Evolutionary conservation across 768 basidiomycete species (phyloP).

Genomic region (Dacryopinax primogenitus): DNA sequence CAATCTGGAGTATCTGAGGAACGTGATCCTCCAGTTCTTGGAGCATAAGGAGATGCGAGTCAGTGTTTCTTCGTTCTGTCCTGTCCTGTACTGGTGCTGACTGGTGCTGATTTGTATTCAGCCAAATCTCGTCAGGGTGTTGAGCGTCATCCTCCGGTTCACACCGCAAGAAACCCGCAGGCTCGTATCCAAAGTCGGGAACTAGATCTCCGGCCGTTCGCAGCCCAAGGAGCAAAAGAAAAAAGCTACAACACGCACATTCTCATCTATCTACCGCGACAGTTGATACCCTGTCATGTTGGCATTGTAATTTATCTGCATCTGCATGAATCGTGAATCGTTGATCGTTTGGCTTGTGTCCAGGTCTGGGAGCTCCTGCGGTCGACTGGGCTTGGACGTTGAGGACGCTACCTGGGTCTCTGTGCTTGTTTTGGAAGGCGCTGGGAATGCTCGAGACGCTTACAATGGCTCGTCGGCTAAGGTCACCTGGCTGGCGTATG

Average conservation of each 20-base stretch:
- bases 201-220: not conserved
- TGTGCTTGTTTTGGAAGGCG: too few species aligned
- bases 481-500: too few species aligned
- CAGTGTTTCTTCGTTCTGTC: constrained; percentile 25
- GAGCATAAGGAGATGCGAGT: constrained; percentile 99
- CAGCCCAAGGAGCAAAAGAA: not conserved
- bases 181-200: constrained; percentile 64
- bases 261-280: too few species aligned
- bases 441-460: too few species aligned
- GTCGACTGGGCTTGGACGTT: too few species aligned
- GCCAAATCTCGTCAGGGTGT: constrained; percentile 81
- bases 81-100: constrained; percentile 12
- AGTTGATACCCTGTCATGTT: too few species aligned
- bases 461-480: too few species aligned
- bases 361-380: too few species aligned
- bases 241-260: not conserved
- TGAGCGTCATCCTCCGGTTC: constrained; percentile 85
- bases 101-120: constrained; percentile 22
- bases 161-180: constrained; percentile 90
- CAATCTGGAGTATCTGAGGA: constrained; percentile 89
- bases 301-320: too few species aligned
- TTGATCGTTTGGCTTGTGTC: too few species aligned
- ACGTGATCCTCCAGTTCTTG: constrained; percentile 91
- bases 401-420: too few species aligned
- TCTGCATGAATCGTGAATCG: too few species aligned